A percentile compares a stretch with the other conserved stretches of the same genome.
Conservation (phyloP, 2,329 filamentous ascomycete genomes). For the Acrodontium crateriforme region DNA sequence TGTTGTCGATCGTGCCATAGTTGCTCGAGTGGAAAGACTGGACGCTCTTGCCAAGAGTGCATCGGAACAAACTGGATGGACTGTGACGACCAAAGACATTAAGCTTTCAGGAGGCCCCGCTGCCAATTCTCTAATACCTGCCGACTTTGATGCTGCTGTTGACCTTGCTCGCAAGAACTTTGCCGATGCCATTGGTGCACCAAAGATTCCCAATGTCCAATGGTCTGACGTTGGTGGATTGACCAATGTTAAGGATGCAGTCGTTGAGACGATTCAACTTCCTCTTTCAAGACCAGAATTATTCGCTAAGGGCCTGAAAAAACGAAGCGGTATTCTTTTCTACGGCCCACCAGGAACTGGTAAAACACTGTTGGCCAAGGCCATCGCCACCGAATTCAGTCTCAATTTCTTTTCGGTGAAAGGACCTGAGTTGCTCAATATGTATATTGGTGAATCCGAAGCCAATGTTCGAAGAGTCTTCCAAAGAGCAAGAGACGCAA, state of each 20-base stretch:
- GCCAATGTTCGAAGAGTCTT: slow-evolving; percentile 84
- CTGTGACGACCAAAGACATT: slow-evolving; percentile 59
- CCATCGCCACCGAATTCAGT: slow-evolving; percentile 84
- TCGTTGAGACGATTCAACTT: slow-evolving; percentile 90
- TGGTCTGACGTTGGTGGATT: slow-evolving; percentile 95
- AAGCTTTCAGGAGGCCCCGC: slow-evolving; percentile 72
- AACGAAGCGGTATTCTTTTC: slow-evolving; percentile 83
- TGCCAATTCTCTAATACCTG: slow-evolving; percentile 62
- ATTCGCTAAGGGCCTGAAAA: slow-evolving; percentile 96
- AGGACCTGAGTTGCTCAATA: slow-evolving; percentile 80
- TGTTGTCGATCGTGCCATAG: slow-evolving; percentile 77
- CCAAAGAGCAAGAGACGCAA: slow-evolving; percentile 69
- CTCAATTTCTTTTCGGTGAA: slow-evolving; percentile 93
- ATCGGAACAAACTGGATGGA: slow-evolving; percentile 15
- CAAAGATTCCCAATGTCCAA: slow-evolving; percentile 92
- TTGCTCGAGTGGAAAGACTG: slow-evolving; percentile 62
- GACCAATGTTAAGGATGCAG: slow-evolving; percentile 88
- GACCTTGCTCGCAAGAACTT: slow-evolving; percentile 96
- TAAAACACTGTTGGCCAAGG: slow-evolving; percentile 85
- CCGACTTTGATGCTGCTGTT: slow-evolving; percentile 84
- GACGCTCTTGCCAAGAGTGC: slow-evolving; percentile 50
- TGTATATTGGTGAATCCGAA: slow-evolving; percentile 93
- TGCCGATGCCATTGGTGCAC: slow-evolving; percentile 89
- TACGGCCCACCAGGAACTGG: slow-evolving; percentile 85
- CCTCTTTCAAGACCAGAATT: slow-evolving; percentile 83